Evolutionary conservation across 2,329 filamentous ascomycete genomes (phyloP).

Genomic region (Metarhizium anisopliae): DNA sequence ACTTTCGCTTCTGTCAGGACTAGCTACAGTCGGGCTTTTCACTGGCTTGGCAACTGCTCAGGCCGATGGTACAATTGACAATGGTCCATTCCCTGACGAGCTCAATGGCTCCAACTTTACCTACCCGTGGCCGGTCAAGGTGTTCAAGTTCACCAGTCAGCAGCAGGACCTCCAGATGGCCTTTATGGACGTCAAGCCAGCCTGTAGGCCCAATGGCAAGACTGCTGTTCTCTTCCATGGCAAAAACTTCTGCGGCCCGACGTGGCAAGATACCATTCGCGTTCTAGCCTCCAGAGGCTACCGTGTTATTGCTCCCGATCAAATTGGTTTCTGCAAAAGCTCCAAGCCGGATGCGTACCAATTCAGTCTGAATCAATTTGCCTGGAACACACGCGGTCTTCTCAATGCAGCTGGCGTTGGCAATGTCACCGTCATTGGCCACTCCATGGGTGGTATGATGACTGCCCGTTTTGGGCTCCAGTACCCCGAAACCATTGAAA

Average conservation of each 20-base stretch:
- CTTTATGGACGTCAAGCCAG: constrained; percentile 42
- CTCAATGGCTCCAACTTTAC: constrained; percentile 43
- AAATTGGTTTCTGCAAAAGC: constrained; percentile 50
- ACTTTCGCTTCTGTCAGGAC: constrained; percentile 11
- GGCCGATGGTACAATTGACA: constrained; percentile 21
- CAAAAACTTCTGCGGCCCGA: constrained; percentile 47
- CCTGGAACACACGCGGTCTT: constrained; percentile 40
- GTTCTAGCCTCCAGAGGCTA: constrained; percentile 34
- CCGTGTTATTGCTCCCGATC: constrained; percentile 44
- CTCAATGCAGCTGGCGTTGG: constrained; percentile 33
- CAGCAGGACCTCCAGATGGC: constrained; percentile 41
- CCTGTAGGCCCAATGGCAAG: constrained; percentile 24
- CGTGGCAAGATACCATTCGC: constrained; percentile 39
- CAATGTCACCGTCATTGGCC: constrained; percentile 39
- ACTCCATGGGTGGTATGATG: constrained; percentile 48
- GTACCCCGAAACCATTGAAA: constrained; percentile 33
- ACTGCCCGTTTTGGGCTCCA: constrained; percentile 40
- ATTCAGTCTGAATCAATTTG: constrained; percentile 42
- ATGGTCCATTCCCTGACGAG: constrained; percentile 29
- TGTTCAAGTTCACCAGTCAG: constrained; percentile 40
- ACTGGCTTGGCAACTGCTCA: constrained; percentile 14
- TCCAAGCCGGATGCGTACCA: constrained; percentile 41
- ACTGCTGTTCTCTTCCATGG: constrained; percentile 42
- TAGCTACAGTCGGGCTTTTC: constrained; percentile 11
- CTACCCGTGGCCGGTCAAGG: constrained; percentile 41